Base-by-base conservation (phyloP, 2,329 filamentous ascomycete genomes). In the Fusarium metavorans region DNA sequence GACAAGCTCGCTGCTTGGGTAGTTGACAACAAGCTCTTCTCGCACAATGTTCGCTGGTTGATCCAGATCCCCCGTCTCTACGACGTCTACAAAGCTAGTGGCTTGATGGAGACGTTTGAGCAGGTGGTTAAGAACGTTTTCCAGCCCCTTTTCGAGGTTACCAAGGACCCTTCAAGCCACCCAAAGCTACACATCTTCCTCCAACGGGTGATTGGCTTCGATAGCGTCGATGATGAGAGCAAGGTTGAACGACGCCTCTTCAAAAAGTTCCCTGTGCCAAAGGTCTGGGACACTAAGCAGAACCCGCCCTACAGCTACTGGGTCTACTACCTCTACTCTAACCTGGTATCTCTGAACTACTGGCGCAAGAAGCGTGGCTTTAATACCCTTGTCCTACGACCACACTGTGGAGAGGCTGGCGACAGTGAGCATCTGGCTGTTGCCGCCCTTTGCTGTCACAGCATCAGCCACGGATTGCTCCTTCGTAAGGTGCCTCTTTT, bases 241-340 rank as follows among this genome's bases (percentile, higher is more conserved):
- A 99, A 99, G 85, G 89, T 95, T 3, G 97, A 99, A 84, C 92
- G 96, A 32, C 92, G 97, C 23, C 89, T 98, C n/a, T 98, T 95
- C 85, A 93, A 93, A 80, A 99, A 99, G 82, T 99, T 97, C 76
- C 97, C 97, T 0, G 92, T 97, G 25, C 96, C 97, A 6, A 93
- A 92, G 71, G 91, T 92, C 64, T 99, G 97, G 97, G 90, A 92
- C 74, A 95, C 95, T 1, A 95, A 94, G 78, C 95, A 98, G 83
- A 99, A 99, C 80, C 97, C 97, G 16, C 97, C 97, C 0, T 99
- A 99, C 85, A 98, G 94, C 81, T 99, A 99, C 85, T 99, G 97
- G 97, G 94, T 98, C 80, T 99, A 99, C 84, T 97, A 98, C 80
- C 88, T 98, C 63, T 98, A 97, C 80, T 92, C 97, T 73, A 99